phyloP scores from a whole-genome alignment of 495 filamentous ascomycete species.

The Symbiotaphrina buchneri region DNA sequence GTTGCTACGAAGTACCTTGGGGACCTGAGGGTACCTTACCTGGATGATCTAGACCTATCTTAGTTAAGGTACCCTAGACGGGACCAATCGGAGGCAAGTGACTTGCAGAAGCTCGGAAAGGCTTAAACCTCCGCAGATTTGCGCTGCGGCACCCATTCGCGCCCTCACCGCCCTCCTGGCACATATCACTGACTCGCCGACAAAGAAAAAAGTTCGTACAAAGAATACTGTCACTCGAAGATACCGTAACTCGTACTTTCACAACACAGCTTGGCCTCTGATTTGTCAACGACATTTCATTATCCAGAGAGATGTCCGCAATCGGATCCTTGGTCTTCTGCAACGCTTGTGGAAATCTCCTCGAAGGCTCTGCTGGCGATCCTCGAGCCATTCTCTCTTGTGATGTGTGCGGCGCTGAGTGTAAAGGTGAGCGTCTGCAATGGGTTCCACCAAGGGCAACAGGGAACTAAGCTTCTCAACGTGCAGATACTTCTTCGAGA shows the following conservation, averaged over 20 bases:
- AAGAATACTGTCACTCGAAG: not conserved
- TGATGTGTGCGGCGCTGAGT: constrained; percentile 63
- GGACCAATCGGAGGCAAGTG: not conserved
- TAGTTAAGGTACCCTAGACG: not conserved
- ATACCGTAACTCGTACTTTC: not conserved
- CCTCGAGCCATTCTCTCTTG: constrained; percentile 55
- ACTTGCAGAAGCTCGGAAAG: not conserved
- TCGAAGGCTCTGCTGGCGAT: constrained; percentile 56
- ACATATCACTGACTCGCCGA: no score
- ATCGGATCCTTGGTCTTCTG: constrained; percentile 89
- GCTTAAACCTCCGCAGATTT: constrained; percentile 1
- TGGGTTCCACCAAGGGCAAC: not conserved
- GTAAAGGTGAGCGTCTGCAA: constrained; percentile 70
- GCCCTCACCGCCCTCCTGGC: no score
- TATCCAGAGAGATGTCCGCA: constrained; percentile 37
- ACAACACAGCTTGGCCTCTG: not conserved
- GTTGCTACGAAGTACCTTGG: no score
- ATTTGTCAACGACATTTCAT: not conserved
- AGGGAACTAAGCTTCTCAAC: no score
- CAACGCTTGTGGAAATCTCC: constrained; percentile 75
- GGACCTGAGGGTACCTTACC: no score
- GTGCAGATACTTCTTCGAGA: constrained; percentile 55
- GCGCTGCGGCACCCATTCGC: no score
- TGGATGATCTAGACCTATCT: no score
- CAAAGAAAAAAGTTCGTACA: not conserved